Evolutionary conservation across 305 asterid genomes (phyloP).

Genomic region (Fraxinus latifolia): DNA sequence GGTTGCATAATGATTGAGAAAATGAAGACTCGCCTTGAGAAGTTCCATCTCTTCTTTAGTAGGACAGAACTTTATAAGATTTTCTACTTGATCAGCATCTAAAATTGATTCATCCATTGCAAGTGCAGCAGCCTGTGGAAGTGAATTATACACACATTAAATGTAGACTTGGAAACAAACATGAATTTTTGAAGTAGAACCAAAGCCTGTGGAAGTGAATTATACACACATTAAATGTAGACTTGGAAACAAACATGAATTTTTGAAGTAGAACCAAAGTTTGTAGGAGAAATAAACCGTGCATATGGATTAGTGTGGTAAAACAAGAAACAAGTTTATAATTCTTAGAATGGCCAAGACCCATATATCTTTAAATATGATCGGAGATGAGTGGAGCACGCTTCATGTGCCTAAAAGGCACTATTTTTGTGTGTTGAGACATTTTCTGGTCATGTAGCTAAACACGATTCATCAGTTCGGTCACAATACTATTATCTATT

Average conservation of each 20-base stretch:
- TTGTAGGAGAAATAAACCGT: neutral
- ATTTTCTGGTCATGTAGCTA: neutral
- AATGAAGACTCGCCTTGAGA: conserved; percentile 64
- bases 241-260: neutral
- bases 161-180: neutral
- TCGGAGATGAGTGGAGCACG: neutral
- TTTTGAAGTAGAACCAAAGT: neutral
- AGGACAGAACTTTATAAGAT: conserved; percentile 93
- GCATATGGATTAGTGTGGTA: neutral
- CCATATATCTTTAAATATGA: neutral
- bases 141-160: conserved; percentile 20
- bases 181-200: neutral
- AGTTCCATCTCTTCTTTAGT: conserved; percentile 99
- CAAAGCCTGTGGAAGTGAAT: conserved; percentile 16
- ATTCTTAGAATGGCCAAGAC: neutral
- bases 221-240: conserved; percentile 9
- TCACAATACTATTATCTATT: neutral
- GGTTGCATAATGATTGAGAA: conserved; percentile 19
- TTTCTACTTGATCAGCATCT: conserved; percentile 99
- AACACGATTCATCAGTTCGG: neutral
- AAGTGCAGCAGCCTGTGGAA: conserved; percentile 88
- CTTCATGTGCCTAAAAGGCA: neutral
- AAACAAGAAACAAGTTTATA: neutral
- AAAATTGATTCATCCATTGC: conserved; percentile 95
- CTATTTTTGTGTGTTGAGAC: neutral